phyloP scores from a whole-genome alignment of 345 rosid species.

The Abelmoschus esculentus region DNA sequence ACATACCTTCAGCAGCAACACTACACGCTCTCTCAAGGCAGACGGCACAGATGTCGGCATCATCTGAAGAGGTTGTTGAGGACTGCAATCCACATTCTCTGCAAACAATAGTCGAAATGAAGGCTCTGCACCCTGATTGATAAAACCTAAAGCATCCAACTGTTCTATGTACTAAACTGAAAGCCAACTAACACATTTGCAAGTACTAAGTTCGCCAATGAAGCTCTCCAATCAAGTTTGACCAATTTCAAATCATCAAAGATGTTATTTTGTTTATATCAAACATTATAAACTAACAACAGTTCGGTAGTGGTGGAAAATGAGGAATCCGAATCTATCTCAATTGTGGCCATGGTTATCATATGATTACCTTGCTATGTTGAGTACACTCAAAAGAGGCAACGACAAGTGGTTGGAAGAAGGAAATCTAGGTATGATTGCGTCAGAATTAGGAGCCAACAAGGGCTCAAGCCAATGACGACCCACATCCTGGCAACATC shows the following conservation, averaged over 20 bases:
- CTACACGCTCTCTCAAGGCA: constrained; percentile 84
- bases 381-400: constrained; percentile 84
- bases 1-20: constrained; percentile 89
- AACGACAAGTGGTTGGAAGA: constrained; percentile 73
- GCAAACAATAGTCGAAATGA: constrained; percentile 14
- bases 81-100: constrained; percentile 79
- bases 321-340: too few species aligned
- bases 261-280: too few species aligned
- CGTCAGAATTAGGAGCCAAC: constrained; percentile 64
- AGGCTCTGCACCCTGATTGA: neutral
- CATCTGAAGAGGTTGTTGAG: constrained; percentile 46
- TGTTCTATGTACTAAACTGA: neutral
- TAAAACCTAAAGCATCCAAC: neutral
- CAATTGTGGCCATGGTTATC: too few species aligned
- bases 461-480: constrained; percentile 96
- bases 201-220: too few species aligned
- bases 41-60: constrained; percentile 79
- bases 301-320: too few species aligned
- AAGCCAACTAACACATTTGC: too few species aligned
- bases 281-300: too few species aligned
- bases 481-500: constrained; percentile 99
- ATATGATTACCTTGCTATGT: constrained; percentile 71
- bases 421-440: constrained; percentile 61
- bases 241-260: too few species aligned
- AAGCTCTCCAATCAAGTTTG: too few species aligned